phyloP scores from a whole-genome alignment of 805 yeast species.

The Spathaspora gorwiae region DNA sequence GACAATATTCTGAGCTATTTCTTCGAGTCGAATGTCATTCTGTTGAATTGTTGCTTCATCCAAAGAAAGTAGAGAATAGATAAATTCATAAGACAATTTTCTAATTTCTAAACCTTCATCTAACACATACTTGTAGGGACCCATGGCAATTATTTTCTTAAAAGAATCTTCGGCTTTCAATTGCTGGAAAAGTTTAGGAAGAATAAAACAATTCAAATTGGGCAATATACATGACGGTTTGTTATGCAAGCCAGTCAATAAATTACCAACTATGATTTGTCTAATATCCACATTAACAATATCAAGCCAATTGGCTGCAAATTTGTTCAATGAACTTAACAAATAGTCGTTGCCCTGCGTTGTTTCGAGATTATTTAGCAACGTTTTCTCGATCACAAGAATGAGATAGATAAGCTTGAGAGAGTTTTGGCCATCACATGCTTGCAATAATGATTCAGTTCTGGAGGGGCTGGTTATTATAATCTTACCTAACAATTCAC shows the following conservation, averaged over 20 bases:
- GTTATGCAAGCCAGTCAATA: conserved; percentile 57
- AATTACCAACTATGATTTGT: conserved; percentile 51
- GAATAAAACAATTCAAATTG: conserved; percentile 35
- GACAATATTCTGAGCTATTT: conserved; percentile 40
- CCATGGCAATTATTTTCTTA: conserved; percentile 69
- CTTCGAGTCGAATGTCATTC: conserved; percentile 21
- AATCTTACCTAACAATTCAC: conserved; percentile 32
- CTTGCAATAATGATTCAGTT: conserved; percentile 8
- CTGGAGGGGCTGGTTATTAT: conserved; percentile 2
- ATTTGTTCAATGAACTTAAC: conserved; percentile 12
- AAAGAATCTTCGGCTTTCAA: conserved; percentile 51
- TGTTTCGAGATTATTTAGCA: conserved; percentile 16
- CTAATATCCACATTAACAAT: conserved; percentile 47
- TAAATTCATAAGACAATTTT: conserved; percentile 64
- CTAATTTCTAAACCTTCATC: conserved; percentile 75
- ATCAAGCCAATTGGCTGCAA: conserved; percentile 19
- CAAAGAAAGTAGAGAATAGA: conserved; percentile 48
- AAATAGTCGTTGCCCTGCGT: conserved; percentile 8
- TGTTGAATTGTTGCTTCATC: conserved; percentile 18
- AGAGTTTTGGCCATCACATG: conserved; percentile 4
- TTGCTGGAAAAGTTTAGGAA: conserved; percentile 52
- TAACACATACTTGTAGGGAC: conserved; percentile 79
- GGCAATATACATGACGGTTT: conserved; percentile 45
- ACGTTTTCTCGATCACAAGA: conserved; percentile 31
- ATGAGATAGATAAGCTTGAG: conserved; percentile 22